These are phyloP conservation scores for Penicillium robsamsonii DNA, from an alignment of 495 filamentous ascomycete genomes.

Conservation along the genomic window DNA sequence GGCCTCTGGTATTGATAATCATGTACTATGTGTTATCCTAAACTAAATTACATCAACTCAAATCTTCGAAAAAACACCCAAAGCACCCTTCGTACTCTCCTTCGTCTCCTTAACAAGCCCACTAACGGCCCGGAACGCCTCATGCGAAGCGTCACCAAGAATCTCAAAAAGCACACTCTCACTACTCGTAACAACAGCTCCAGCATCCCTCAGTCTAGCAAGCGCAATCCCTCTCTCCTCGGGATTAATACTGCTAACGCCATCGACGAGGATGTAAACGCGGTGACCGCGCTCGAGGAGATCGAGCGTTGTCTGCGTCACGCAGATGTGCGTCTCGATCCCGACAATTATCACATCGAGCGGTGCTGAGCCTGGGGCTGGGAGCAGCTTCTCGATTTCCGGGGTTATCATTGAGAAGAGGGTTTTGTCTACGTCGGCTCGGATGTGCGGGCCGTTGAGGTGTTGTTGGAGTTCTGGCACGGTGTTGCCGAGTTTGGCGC, in stretches of 20 bases:
- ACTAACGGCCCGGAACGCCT: conserved; percentile 67
- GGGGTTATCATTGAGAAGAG: conserved; percentile 78
- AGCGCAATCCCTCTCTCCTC: conserved; percentile 82
- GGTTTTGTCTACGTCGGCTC: conserved; percentile 74
- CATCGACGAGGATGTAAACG: conserved; percentile 91
- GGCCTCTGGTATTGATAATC: not conserved
- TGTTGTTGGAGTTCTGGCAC: conserved; percentile 61
- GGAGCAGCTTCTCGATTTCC: conserved; percentile 40
- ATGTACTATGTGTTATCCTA: not conserved
- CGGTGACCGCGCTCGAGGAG: conserved; percentile 67
- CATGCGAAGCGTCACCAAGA: conserved; percentile 79
- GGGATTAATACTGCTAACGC: conserved; percentile 77
- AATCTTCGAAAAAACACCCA: conserved; percentile 69
- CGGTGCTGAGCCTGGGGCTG: conserved; percentile 14
- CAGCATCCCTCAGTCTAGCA: conserved; percentile 67
- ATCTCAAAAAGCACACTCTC: conserved; percentile 92
- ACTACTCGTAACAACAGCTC: conserved; percentile 79
- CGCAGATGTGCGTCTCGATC: conserved; percentile 92
- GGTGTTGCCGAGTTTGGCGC: conserved; percentile 69
- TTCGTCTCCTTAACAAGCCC: conserved; percentile 76
- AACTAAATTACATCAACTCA: conserved; percentile 22
- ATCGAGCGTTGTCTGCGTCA: conserved; percentile 89
- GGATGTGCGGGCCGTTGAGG: conserved; percentile 40
- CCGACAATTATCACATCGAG: conserved; percentile 59
- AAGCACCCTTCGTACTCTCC: conserved; percentile 59